Evolutionary conservation across 1,284 basidiomycete species (phyloP), one percentile per base, ranked within the genome.

Genomic region (Trichosporon sp.): DNA sequence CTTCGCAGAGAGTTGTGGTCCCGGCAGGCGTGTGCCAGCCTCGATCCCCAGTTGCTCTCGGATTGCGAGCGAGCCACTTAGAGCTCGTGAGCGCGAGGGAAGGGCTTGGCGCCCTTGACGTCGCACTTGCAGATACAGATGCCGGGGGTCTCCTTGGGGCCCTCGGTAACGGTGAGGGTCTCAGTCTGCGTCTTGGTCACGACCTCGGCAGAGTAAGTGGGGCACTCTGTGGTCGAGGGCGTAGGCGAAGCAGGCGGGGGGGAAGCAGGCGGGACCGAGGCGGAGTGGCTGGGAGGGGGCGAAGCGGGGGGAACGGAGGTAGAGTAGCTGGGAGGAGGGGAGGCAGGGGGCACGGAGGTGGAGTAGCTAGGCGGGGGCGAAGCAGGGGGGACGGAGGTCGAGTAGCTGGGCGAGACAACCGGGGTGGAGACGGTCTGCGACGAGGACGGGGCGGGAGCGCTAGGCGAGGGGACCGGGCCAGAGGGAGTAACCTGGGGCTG

Each of bases 41-140:
- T 5, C 11, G 5, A 11, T n/a, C 40, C 40, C 19, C 40, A 7
- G 19, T 21, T 10, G 40, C 19, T 16, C 40, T n/a, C 40, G n/a
- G n/a, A n/a, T n/a, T n/a, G n/a, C n/a, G n/a, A n/a, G n/a, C 25
- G 49, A 54, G 49, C 49, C 7, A 21, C 49, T 16, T 59, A 59
- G 46, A 63, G 61, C 61, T 63, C 61, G 49, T 29, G 29, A 21
- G 59, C 52, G 46, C 32, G 37, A 46, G 61, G 61, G 57, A 63
- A 54, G 46, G 57, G 61, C 57, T 59, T 59, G 46, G 61, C 56
- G 29, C 61, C 61, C 14, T 46, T 31, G 33, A 37, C 40, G 34
- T 58, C 46, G 46, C 61, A 63, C 27, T 49, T 46, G 61, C 61
- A 63, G 31, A 63, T 16, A 34, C 61, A 63, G 46, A 63, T 44